Conservation (phyloP, 2,329 filamentous ascomycete genomes). For the Juglanconis sp. region DNA sequence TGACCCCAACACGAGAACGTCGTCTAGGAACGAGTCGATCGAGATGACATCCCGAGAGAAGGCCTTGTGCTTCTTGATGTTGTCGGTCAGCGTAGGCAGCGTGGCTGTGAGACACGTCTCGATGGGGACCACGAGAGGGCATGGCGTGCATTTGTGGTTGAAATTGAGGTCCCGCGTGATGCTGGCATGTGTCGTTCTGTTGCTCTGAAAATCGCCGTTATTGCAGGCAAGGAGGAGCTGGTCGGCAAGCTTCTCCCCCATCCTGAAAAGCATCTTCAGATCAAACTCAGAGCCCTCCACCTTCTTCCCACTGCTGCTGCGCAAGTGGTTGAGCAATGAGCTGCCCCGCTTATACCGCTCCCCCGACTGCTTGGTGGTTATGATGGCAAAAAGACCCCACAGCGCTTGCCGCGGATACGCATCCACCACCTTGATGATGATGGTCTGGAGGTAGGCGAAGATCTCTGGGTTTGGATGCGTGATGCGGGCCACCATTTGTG, state of each 20-base stretch:
- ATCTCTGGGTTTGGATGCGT: conserved; percentile 78
- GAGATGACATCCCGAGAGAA: conserved; percentile 86
- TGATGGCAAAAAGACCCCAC: conserved; percentile 86
- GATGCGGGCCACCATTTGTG: conserved; percentile 94
- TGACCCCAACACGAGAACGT: conserved; percentile 86
- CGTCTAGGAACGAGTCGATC: conserved; percentile 76
- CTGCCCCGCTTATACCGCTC: conserved; percentile 59
- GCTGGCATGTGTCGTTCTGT: conserved; percentile 65
- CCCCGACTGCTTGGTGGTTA: conserved; percentile 69
- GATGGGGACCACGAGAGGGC: conserved; percentile 81
- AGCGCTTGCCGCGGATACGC: conserved; percentile 87
- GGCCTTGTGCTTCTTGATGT: conserved; percentile 73
- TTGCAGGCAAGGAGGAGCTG: conserved; percentile 80
- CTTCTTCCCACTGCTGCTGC: conserved; percentile 43
- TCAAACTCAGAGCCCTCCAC: conserved; percentile 53
- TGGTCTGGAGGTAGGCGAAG: conserved; percentile 70
- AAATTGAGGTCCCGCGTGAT: conserved; percentile 77
- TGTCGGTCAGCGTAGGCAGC: conserved; percentile 71
- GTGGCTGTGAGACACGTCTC: conserved; percentile 81
- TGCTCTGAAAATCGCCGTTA: conserved; percentile 68
- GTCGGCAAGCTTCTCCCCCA: conserved; percentile 79
- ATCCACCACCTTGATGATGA: conserved; percentile 82
- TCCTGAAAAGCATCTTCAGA: conserved; percentile 67
- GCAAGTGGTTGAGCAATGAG: conserved; percentile 49
- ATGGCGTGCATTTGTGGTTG: conserved; percentile 79